Percentiles rank a stretch among this genome's conserved stretches.
Conservation (phyloP, 805 yeast species). For the Lipomyces mesembrius region DNA sequence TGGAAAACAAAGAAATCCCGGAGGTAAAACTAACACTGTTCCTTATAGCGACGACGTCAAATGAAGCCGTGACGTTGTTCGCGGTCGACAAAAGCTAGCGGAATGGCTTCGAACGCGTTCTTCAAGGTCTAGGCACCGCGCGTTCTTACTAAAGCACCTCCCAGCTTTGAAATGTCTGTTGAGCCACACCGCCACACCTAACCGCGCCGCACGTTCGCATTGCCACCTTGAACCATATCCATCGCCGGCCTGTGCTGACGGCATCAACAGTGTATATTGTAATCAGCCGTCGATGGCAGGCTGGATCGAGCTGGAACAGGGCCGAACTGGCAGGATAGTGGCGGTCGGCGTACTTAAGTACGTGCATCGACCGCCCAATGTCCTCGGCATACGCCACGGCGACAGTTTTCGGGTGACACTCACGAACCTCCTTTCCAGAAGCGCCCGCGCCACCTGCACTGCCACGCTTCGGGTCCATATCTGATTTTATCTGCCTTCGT, state of each 20-base stretch:
- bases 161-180: background rate
- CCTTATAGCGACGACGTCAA: no score
- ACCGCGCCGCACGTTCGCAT: background rate
- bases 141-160: background rate
- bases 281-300: background rate
- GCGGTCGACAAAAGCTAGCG: no score
- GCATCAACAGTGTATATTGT: background rate
- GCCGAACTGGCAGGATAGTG: background rate
- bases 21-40: no score
- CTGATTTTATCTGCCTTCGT: background rate
- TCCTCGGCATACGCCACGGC: background rate
- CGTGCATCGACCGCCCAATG: background rate
- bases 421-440: background rate
- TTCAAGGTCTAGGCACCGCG: background rate
- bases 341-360: background rate
- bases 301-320: background rate
- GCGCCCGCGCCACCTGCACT: constrained; percentile 1
- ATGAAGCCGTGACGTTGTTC: no score
- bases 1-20: no score
- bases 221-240: background rate
- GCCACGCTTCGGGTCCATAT: background rate
- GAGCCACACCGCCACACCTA: background rate
- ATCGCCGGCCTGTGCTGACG: background rate
- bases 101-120: background rate
- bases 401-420: background rate